Conservation (phyloP, 2,329 filamentous ascomycete species). For the Colletotrichum lindemuthianum region DNA sequence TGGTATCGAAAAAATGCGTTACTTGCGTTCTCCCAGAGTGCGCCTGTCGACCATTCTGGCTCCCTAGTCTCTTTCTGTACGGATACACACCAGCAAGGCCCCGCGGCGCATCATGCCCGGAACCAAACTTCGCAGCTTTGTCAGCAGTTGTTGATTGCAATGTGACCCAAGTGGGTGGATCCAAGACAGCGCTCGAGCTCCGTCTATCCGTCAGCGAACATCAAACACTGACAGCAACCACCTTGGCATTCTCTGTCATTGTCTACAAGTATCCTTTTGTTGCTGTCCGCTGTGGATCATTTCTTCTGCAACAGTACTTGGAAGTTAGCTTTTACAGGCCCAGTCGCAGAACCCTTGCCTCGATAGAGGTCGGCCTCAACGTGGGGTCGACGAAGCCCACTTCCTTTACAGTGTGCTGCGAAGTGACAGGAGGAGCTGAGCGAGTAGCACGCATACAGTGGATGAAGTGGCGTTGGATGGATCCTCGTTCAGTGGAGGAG, state of each 20-base stretch:
- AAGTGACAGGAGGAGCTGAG: conserved; percentile 15
- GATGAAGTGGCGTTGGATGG: not conserved
- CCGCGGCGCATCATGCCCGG: too few relatives aligned
- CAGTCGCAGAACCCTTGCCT: conserved; percentile 1
- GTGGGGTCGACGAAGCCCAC: conserved; percentile 22
- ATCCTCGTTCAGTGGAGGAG: conserved; percentile 4
- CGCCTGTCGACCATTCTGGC: too few relatives aligned
- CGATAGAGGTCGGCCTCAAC: conserved; percentile 22
- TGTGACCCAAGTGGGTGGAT: conserved; percentile 8
- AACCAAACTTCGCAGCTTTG: not conserved
- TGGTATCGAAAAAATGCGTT: too few relatives aligned
- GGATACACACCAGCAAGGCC: too few relatives aligned
- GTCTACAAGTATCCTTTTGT: conserved; percentile 30
- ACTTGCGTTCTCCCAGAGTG: too few relatives aligned
- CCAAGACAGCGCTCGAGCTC: conserved; percentile 6
- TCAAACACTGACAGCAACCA: conserved; percentile 32
- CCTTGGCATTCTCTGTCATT: conserved; percentile 22
- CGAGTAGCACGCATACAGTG: conserved; percentile 1
- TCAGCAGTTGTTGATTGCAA: conserved; percentile 19
- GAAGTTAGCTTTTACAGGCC: conserved; percentile 8
- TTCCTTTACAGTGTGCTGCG: conserved; percentile 6
- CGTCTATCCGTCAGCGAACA: conserved; percentile 16
- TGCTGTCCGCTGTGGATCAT: conserved; percentile 13
- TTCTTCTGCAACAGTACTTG: not conserved
- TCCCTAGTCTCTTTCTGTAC: too few relatives aligned